Percentiles rank a stretch among this genome's conserved stretches.
phyloP scores from a whole-genome alignment of 208 protist species.

The Leishmania mexicana region DNA sequence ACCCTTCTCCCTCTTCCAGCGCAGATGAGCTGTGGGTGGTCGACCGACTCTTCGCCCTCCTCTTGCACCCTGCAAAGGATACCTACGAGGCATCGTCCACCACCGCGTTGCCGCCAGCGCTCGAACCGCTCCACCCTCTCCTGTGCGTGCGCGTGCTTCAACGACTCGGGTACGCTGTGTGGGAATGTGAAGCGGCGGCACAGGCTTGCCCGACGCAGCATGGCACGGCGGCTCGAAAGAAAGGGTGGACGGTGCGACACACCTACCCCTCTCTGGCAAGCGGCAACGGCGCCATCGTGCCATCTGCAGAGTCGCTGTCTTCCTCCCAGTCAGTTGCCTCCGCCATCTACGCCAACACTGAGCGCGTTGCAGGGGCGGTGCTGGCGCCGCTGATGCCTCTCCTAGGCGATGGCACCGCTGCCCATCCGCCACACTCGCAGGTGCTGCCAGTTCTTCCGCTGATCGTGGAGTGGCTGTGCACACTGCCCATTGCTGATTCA shows the following conservation, averaged over 20 bases:
- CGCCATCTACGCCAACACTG: slow-evolving; percentile 14
- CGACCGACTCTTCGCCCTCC: slow-evolving; percentile 20
- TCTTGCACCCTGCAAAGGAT: slow-evolving; percentile 4
- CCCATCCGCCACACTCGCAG: slow-evolving; percentile 34
- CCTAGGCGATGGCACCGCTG: slow-evolving; percentile 21
- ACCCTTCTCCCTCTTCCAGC: neutral
- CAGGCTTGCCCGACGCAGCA: slow-evolving; percentile 15
- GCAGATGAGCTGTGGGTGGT: slow-evolving; percentile 11
- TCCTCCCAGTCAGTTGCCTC: slow-evolving; percentile 10
- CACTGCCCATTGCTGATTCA: slow-evolving; percentile 37
- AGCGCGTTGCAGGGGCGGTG: slow-evolving; percentile 11
- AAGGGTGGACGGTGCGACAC: slow-evolving; percentile 30
- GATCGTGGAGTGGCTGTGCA: slow-evolving; percentile 61
- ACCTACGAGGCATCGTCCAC: neutral
- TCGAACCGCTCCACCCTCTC: slow-evolving; percentile 51
- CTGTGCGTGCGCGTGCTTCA: slow-evolving; percentile 55
- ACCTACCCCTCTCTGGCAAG: slow-evolving; percentile 34
- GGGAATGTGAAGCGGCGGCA: slow-evolving; percentile 14
- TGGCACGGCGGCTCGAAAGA: neutral
- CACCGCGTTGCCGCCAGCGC: slow-evolving; percentile 1
- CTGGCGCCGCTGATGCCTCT: slow-evolving; percentile 23
- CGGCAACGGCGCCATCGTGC: slow-evolving; percentile 15
- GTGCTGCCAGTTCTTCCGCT: slow-evolving; percentile 48
- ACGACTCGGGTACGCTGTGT: slow-evolving; percentile 52
- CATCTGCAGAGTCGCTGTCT: slow-evolving; percentile 6